A percentile compares a stretch with the other conserved stretches of the same genome.
phyloP scores from a whole-genome alignment of 2,329 filamentous ascomycete genomes.

The Colletotrichum sp. region DNA sequence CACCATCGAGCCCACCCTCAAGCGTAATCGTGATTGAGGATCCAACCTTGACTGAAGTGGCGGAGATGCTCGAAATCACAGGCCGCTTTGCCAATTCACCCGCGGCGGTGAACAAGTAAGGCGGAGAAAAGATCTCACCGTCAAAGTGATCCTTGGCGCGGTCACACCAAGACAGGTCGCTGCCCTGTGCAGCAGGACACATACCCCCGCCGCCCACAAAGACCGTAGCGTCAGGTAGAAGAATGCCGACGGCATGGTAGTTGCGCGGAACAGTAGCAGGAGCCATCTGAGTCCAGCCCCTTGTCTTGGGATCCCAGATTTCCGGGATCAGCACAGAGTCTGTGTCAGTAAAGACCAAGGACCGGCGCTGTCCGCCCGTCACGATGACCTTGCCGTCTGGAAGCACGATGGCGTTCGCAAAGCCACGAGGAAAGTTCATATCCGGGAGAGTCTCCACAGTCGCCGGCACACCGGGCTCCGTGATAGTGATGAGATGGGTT shows the following conservation, averaged over 20 bases:
- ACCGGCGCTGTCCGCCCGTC: neutral
- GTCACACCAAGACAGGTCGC: neutral
- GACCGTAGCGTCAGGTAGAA: neutral
- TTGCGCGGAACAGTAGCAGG: neutral
- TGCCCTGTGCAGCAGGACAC: neutral
- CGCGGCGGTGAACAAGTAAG: neutral
- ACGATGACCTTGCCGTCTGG: neutral
- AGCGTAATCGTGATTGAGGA: neutral
- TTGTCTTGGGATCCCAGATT: neutral
- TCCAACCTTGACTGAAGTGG: neutral
- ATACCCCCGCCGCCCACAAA: neutral
- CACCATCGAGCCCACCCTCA: fast-evolving
- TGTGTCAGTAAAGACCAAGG: neutral
- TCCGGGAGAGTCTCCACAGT: constrained; percentile 21
- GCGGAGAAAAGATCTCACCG: neutral
- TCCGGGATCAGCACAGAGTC: neutral
- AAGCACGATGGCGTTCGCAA: neutral
- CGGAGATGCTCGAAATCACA: neutral
- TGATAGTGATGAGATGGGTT: constrained; percentile 56
- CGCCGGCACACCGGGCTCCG: constrained; percentile 25
- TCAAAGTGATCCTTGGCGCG: neutral
- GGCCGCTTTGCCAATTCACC: neutral
- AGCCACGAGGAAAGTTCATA: neutral
- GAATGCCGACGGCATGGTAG: neutral
- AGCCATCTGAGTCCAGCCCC: neutral